Base-by-base conservation (phyloP, 345 rosid genomes). In the Syzygium grande region DNA sequence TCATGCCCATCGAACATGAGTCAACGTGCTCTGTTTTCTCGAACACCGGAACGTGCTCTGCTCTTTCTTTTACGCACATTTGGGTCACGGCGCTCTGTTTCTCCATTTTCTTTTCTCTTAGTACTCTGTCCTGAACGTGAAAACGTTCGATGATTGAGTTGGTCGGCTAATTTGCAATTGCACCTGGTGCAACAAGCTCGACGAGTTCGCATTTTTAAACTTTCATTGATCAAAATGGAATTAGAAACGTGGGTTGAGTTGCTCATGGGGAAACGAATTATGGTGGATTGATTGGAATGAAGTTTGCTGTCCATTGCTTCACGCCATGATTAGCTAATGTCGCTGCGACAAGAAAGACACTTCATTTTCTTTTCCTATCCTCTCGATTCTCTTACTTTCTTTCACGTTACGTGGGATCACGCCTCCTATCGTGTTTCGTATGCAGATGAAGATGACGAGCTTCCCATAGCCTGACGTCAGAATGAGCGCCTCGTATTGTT, bases 391-490 rank as follows among this genome's bases (percentile, higher is more conserved):
- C 27, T 9, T 38, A 5, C 80, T 17, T 19, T 73, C 25, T 34
- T 73, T 73, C 80, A 73, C 4, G 0, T 73, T 38, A 19, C 9
- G 43, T 23, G 4, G 14, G 29, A 58, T 58, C n/a, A 4, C 13
- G 13, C 13, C 4, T 55, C 27, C 4, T 22, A 8, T 43, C 11
- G 10, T 21, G 7, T 73, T 34, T 38, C 4, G 9, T 10, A 38
- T 19, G 1, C 1, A 0, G 4, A 0, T 9, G 4, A 3, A 34
- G 0, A 73, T 73, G 46, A 73, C 5, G 25, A 68, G 6, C 11
- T 68, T 2, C 5, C 5, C 23, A 68, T 34, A 5, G 12, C 46
- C 6, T 2, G 4, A 34, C 46, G 9, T 73, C 4, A 9, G 0
- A 38, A 73, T 38, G 25, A 19, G 25, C 25, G 0, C 4, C 7